phyloP scores from a whole-genome alignment of 2,329 filamentous ascomycete species.

The Pseudonectria buxi region DNA sequence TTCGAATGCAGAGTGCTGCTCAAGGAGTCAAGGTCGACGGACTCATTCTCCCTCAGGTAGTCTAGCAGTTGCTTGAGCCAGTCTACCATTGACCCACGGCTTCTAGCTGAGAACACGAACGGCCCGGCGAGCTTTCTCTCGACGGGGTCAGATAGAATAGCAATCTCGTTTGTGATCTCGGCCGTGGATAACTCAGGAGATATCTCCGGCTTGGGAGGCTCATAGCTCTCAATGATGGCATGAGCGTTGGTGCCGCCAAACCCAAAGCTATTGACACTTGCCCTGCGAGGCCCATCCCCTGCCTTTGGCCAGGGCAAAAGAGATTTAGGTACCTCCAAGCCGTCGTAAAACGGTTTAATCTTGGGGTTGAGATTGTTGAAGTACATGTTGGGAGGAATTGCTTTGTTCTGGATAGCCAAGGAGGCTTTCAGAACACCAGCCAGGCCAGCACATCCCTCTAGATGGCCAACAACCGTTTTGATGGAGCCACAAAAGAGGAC shows the following conservation, averaged over 20 bases:
- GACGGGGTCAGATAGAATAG: too few species aligned
- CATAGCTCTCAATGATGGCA: slow-evolving; percentile 8
- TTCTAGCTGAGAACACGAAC: too few species aligned
- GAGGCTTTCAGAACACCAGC: slow-evolving; percentile 41
- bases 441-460: slow-evolving; percentile 41
- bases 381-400: slow-evolving; percentile 40
- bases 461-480: slow-evolving; percentile 42
- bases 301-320: slow-evolving; percentile 8
- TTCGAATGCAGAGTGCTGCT: too few species aligned
- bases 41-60: too few species aligned
- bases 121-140: too few species aligned
- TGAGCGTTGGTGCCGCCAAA: slow-evolving; percentile 11
- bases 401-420: slow-evolving; percentile 38
- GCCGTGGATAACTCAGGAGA: slow-evolving; percentile 4
- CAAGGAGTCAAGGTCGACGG: too few species aligned
- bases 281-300: slow-evolving; percentile 1
- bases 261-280: slow-evolving; percentile 13
- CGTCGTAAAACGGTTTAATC: slow-evolving; percentile 10
- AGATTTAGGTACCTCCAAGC: slow-evolving; percentile 10
- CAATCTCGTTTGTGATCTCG: too few species aligned
- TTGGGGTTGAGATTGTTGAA: slow-evolving; percentile 41
- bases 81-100: too few species aligned
- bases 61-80: too few species aligned
- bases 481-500: slow-evolving; percentile 34
- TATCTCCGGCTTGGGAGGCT: too few species aligned